These are phyloP conservation scores for Fusarium cyanostomum DNA, from an alignment of 2,329 filamentous ascomycete genomes.

Conservation along the genomic window DNA sequence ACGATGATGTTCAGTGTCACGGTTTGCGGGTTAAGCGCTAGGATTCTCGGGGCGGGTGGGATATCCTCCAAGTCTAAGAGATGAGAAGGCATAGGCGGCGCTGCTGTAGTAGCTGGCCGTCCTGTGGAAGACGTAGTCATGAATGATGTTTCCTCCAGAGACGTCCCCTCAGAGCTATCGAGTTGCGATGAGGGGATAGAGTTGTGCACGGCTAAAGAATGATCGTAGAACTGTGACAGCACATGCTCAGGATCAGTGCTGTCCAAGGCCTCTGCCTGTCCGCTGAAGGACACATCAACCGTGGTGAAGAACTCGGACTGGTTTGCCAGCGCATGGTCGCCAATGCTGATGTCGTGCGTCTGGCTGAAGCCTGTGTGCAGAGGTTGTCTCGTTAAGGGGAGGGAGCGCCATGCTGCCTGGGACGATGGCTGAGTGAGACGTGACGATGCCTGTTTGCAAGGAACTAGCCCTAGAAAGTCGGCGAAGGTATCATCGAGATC, in stretches of 20 bases:
- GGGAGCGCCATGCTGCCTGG: slow-evolving; percentile 62
- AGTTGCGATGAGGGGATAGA: slow-evolving; percentile 71
- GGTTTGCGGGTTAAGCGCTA: slow-evolving; percentile 78
- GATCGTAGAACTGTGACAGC: slow-evolving; percentile 76
- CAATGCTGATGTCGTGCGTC: slow-evolving; percentile 51
- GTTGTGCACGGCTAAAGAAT: slow-evolving; percentile 78
- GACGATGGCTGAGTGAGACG: slow-evolving; percentile 44
- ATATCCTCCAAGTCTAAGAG: slow-evolving; percentile 71
- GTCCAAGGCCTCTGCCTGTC: slow-evolving; percentile 32
- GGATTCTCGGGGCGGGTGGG: slow-evolving; percentile 72
- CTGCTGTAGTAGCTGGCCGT: slow-evolving; percentile 27
- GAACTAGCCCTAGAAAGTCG: slow-evolving; percentile 39
- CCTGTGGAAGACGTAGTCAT: slow-evolving; percentile 50
- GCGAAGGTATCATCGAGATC: slow-evolving; percentile 41
- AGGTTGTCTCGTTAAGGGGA: slow-evolving; percentile 58
- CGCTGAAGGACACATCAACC: slow-evolving; percentile 50
- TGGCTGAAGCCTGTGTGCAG: slow-evolving; percentile 65
- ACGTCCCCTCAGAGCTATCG: slow-evolving; percentile 41
- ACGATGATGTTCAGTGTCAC: slow-evolving; percentile 85
- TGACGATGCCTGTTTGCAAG: not conserved
- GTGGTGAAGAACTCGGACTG: slow-evolving; percentile 60
- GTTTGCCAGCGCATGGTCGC: slow-evolving; percentile 42
- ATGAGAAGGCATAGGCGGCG: slow-evolving; percentile 45
- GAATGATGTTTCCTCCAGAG: slow-evolving; percentile 49
- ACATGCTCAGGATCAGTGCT: slow-evolving; percentile 50